These are phyloP conservation scores for Barbatosphaeria neglecta DNA, from an alignment of 495 filamentous ascomycete genomes.

Conservation along the genomic window DNA sequence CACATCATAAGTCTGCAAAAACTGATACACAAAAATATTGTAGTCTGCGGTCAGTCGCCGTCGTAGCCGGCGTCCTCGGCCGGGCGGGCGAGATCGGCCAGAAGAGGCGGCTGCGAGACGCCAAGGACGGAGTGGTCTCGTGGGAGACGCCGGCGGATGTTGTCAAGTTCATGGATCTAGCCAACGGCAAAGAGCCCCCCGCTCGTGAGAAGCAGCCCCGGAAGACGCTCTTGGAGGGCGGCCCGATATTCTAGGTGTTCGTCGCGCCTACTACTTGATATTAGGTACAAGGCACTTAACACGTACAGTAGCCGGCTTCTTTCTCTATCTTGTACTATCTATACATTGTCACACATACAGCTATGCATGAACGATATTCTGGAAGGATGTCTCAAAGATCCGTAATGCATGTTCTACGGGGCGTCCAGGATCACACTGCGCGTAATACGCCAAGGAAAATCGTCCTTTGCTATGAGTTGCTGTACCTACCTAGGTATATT, in stretches of 20 bases:
- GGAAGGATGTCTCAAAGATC: too few relatives aligned
- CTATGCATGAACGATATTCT: too few relatives aligned
- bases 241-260: background rate
- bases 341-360: too few relatives aligned
- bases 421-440: too few relatives aligned
- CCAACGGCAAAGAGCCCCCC: background rate
- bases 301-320: too few relatives aligned
- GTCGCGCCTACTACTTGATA: too few relatives aligned
- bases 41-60: slow-evolving; percentile 66
- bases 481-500: too few relatives aligned
- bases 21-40: slow-evolving; percentile 37
- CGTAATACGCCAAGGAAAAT: too few relatives aligned
- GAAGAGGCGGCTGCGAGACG: slow-evolving; percentile 46
- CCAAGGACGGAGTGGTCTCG: slow-evolving; percentile 43
- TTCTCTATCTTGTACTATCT: too few relatives aligned
- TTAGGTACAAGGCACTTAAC: too few relatives aligned
- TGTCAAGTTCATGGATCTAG: slow-evolving; percentile 9
- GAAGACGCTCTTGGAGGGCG: background rate
- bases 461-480: too few relatives aligned
- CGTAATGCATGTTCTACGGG: too few relatives aligned
- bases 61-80: slow-evolving; percentile 79
- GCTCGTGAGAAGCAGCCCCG: background rate
- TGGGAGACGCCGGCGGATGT: slow-evolving; percentile 40
- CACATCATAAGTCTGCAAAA: background rate
- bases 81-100: slow-evolving; percentile 74